Evolutionary conservation across 352 stramenopile species (phyloP).

Genomic region (Globisporangium barbulae): DNA sequence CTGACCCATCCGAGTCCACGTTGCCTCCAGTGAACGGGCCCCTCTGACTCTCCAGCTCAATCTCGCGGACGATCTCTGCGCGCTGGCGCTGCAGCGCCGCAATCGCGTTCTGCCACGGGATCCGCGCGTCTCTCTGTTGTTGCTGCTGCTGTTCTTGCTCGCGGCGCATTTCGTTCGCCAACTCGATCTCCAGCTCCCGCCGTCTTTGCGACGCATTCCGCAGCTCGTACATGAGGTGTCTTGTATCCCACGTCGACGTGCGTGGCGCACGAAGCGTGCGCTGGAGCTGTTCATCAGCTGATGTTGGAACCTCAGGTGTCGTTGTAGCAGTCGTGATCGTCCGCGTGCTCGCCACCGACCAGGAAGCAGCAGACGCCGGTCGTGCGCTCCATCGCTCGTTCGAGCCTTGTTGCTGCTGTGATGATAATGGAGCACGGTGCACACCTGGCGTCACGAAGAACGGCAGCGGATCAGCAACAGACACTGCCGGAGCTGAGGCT

Average conservation of each 20-base stretch:
- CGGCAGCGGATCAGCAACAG: not conserved
- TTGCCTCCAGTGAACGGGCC: not conserved
- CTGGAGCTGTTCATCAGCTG: not conserved
- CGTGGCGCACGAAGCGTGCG: not conserved
- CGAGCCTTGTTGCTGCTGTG: not conserved
- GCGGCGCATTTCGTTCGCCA: slow-evolving; percentile 29
- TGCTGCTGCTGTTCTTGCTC: slow-evolving; percentile 20
- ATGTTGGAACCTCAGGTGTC: not conserved
- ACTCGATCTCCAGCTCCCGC: slow-evolving; percentile 31
- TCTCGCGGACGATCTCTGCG: slow-evolving; percentile 40
- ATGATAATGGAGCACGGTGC: not conserved
- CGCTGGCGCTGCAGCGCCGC: slow-evolving; percentile 39
- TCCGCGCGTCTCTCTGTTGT: slow-evolving; percentile 5
- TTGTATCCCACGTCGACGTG: slow-evolving; percentile 19
- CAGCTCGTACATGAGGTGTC: slow-evolving; percentile 38
- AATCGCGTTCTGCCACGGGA: slow-evolving; percentile 35
- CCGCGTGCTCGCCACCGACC: slow-evolving; percentile 7
- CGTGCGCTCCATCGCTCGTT: slow-evolving; percentile 1
- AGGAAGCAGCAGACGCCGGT: not conserved
- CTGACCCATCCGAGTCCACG: not conserved
- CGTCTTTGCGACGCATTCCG: slow-evolving; percentile 27
- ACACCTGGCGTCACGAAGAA: slow-evolving; percentile 8
- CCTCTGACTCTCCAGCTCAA: slow-evolving; percentile 27
- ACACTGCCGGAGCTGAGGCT: not conserved
- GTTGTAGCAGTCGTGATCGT: slow-evolving; percentile 13